These are phyloP conservation scores for Neurospora sp. DNA, from an alignment of 495 filamentous ascomycete genomes.

Conservation along the genomic window DNA sequence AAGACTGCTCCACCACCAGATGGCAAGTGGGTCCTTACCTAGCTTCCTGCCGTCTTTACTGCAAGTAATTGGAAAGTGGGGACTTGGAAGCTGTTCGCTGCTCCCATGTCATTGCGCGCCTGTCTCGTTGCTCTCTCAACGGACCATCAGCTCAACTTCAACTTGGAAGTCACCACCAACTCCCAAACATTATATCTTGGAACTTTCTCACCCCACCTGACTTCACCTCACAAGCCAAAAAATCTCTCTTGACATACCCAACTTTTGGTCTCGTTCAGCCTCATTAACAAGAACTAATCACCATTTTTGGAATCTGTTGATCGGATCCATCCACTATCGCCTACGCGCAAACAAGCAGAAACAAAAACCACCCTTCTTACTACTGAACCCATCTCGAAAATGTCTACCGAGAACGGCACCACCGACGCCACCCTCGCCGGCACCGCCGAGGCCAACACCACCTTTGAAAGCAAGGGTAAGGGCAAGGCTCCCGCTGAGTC, in stretches of 20 bases:
- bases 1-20: background rate
- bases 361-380: background rate
- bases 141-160: background rate
- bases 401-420: slow-evolving; percentile 31
- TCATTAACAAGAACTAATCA: background rate
- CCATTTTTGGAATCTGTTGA: background rate
- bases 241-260: background rate
- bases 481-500: slow-evolving; percentile 53
- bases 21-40: background rate
- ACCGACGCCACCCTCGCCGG: slow-evolving; percentile 14
- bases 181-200: background rate
- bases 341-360: background rate
- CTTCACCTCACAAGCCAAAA: background rate
- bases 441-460: slow-evolving; percentile 21
- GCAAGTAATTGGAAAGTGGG: background rate
- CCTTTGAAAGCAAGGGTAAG: slow-evolving; percentile 32
- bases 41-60: background rate
- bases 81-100: background rate
- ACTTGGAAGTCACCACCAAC: background rate
- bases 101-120: background rate
- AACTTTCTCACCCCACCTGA: background rate
- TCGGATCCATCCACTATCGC: background rate
- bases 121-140: background rate
- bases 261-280: background rate
- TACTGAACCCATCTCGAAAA: slow-evolving; percentile 13